A percentile compares a stretch with the other conserved stretches of the same genome.
These are phyloP conservation scores for Boechera divaricarpa DNA, from an alignment of 345 rosid genomes.

Conservation along the genomic window DNA sequence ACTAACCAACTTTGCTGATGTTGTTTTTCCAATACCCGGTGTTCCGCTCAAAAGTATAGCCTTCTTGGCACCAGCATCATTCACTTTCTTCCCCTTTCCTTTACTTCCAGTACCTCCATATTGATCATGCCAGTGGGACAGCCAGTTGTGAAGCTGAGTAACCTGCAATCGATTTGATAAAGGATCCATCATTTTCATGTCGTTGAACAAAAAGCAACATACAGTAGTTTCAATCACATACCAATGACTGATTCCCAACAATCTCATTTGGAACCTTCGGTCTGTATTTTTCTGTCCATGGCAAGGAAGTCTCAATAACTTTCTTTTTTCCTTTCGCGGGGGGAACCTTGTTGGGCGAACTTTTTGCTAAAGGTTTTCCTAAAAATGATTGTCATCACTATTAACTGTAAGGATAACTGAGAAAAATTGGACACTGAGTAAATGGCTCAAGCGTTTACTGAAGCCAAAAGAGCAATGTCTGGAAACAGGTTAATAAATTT, in stretches of 20 bases:
- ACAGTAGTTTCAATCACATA: constrained; percentile 39
- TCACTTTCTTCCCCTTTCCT: constrained; percentile 77
- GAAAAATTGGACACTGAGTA: constrained; percentile 18
- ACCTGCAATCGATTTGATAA: constrained; percentile 57
- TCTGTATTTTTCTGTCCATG: constrained; percentile 92
- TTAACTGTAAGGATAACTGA: constrained; percentile 15
- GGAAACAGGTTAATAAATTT: constrained; percentile 11
- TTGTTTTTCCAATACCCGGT: constrained; percentile 98
- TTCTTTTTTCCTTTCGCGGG: constrained; percentile 58
- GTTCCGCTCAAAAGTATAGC: constrained; percentile 90
- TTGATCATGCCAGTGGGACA: constrained; percentile 78
- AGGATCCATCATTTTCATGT: constrained; percentile 33
- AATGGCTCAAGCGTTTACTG: constrained; percentile 26
- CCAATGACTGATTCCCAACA: constrained; percentile 89
- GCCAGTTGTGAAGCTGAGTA: constrained; percentile 89
- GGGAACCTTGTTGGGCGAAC: constrained; percentile 46
- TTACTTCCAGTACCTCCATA: constrained; percentile 68
- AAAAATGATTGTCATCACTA: constrained; percentile 19
- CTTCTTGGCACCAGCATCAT: constrained; percentile 74
- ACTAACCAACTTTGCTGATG: constrained; percentile 87
- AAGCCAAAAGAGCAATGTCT: constrained; percentile 17
- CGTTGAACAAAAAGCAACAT: constrained; percentile 20
- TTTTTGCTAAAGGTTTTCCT: constrained; percentile 52
- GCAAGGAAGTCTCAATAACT: constrained; percentile 53
- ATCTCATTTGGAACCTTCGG: constrained; percentile 89